Base-by-base conservation (phyloP, 768 basidiomycete species). In the Psilocybe subaeruginosa region DNA sequence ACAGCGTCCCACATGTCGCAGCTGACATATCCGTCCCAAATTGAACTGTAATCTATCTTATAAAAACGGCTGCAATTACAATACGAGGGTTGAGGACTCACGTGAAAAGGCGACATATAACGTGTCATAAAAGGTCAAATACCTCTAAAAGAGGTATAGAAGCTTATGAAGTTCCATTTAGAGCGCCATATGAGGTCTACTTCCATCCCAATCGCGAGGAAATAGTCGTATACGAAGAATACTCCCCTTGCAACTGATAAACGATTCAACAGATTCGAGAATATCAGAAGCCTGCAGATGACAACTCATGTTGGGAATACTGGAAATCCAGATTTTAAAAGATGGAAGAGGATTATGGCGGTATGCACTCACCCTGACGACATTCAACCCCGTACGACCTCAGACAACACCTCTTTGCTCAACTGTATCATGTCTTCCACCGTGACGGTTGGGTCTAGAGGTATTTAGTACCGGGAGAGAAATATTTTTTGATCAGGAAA, bases 101-200 rank as follows among this genome's bases (percentile, higher is more conserved):
- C 64, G 60, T 4, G 41, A 59, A 54, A n/a, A 62, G 19, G n/a
- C 41, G 29, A 8, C 59, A 41, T 7, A 48, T 54, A 30, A 59
- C 2, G 57, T 56, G n/a, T 65, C 64, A 1, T 59, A 7, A 31
- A 65, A 62, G 33, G 64, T 60, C 27, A 65, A 48, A 50, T 65
- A 65, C 9, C 64, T 46, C 31, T 65, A 60, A 16, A 65, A 12
- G 8, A 65, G 23, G 39, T 59, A 65, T 7, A 65, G 4, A 46
- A 14, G 37, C 62, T 65, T 39, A 62, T 59, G 6, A 47, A 4
- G 17, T 52, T 62, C 64, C 61, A 65, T n/a, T 52, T 59, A 5
- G 57, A 51, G 35, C 35, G 27, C 64, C 64, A 65, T 8, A 65
- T 53, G 8, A 59, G 50, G 3, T 65, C 60, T 3, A 65, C 57